These are phyloP conservation scores for Acidomyces sp. DNA, from an alignment of 495 filamentous ascomycete species.

Conservation along the genomic window DNA sequence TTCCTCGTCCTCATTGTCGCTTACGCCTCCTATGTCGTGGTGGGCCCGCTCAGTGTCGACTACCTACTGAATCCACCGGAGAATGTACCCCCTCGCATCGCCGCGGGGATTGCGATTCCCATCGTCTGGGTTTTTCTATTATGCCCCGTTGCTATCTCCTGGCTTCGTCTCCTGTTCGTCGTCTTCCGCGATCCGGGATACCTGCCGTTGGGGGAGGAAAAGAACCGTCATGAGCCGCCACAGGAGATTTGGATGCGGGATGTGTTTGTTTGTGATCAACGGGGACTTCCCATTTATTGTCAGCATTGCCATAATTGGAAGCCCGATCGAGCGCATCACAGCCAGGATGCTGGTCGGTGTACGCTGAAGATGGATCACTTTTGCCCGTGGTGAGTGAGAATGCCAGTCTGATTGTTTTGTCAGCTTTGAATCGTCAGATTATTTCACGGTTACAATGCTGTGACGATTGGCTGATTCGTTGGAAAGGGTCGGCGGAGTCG, in stretches of 20 bases:
- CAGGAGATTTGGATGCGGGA: constrained; percentile 19
- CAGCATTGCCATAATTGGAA: constrained; percentile 69
- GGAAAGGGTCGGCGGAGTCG: constrained; percentile 71
- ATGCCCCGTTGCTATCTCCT: constrained; percentile 49
- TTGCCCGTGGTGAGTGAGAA: constrained; percentile 86
- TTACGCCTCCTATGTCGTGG: constrained; percentile 51
- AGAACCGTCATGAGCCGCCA: background rate
- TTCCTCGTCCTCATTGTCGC: constrained; percentile 44
- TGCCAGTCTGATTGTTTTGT: too few species aligned
- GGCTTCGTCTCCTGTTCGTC: constrained; percentile 48
- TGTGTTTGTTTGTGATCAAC: constrained; percentile 36
- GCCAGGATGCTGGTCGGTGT: constrained; percentile 65
- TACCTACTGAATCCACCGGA: constrained; percentile 45
- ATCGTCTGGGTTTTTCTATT: constrained; percentile 59
- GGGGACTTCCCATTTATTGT: constrained; percentile 74
- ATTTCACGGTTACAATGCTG: too few species aligned
- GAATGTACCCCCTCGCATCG: constrained; percentile 16
- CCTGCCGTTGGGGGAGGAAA: constrained; percentile 31
- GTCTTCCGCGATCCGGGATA: constrained; percentile 58
- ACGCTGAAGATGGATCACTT: constrained; percentile 87
- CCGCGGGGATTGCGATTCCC: constrained; percentile 52
- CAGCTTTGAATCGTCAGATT: too few species aligned
- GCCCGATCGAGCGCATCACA: constrained; percentile 73
- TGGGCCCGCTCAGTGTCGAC: constrained; percentile 35
- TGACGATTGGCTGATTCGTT: constrained; percentile 6